Evolutionary conservation across 495 filamentous ascomycete species (phyloP).

Genomic region (Annulohypoxylon nitens): DNA sequence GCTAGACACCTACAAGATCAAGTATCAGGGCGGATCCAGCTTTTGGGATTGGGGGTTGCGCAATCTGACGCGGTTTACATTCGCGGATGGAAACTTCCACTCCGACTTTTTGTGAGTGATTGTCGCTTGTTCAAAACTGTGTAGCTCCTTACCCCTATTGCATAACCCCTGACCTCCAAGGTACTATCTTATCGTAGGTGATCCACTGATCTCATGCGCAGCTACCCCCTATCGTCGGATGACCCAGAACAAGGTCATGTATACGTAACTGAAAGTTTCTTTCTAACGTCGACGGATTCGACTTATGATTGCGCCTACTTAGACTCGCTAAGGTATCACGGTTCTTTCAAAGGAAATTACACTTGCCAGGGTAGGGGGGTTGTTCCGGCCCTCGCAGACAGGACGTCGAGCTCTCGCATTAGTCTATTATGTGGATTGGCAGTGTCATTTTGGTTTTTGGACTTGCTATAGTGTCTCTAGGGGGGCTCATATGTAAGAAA

Average conservation of each 20-base stretch:
- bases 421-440: neutral
- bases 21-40: constrained; percentile 25
- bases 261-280: constrained; percentile 24
- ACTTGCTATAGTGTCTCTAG: neutral
- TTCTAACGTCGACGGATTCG: constrained; percentile 30
- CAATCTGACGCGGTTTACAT: constrained; percentile 14
- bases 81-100: constrained; percentile 26
- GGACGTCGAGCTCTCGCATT: neutral
- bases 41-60: constrained; percentile 32
- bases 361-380: constrained; percentile 32
- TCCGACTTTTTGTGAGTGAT: constrained; percentile 34
- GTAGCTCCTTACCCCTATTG: neutral
- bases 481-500: neutral
- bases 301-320: constrained; percentile 32
- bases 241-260: constrained; percentile 15
- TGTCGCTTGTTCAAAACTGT: neutral
- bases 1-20: constrained; percentile 19
- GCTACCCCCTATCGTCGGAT: constrained; percentile 18
- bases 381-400: neutral
- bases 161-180: neutral
- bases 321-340: constrained; percentile 19
- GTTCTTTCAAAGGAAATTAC: constrained; percentile 26
- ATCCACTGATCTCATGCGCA: constrained; percentile 11
- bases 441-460: neutral
- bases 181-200: neutral